Conservation (phyloP, 202 grass and related monocot species). For the Bolboschoenoplectus hybrid region DNA sequence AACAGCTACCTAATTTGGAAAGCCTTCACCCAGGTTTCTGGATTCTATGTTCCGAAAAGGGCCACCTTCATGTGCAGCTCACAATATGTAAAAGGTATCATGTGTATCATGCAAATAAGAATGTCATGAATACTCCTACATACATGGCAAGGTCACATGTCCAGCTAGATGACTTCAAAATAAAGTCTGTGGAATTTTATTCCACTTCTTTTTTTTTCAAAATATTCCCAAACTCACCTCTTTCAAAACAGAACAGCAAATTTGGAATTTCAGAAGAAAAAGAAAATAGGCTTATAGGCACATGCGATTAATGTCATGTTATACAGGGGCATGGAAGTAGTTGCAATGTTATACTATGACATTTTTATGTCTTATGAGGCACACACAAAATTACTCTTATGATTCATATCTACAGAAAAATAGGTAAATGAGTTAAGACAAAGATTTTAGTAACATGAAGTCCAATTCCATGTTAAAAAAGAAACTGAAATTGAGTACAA, state of each 20-base stretch:
- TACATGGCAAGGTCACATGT: constrained; percentile 23
- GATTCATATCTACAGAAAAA: constrained; percentile 15
- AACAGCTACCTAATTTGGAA: constrained; percentile 31
- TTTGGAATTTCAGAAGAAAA: constrained; percentile 15
- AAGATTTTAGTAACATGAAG: background rate
- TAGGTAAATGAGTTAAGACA: background rate
- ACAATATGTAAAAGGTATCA: constrained; percentile 18
- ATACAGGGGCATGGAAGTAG: constrained; percentile 7
- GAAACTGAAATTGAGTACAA: background rate
- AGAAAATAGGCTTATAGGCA: background rate
- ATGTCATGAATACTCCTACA: constrained; percentile 22
- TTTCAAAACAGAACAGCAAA: background rate
- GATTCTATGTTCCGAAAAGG: constrained; percentile 5
- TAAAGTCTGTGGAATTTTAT: background rate
- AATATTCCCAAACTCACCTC: background rate
- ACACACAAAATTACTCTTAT: constrained; percentile 5
- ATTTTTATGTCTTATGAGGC: constrained; percentile 20
- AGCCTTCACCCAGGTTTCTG: constrained; percentile 6
- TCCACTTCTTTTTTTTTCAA: constrained; percentile 18
- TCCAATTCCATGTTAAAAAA: background rate
- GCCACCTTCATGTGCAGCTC: constrained; percentile 9
- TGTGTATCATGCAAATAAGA: constrained; percentile 27
- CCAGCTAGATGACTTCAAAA: constrained; percentile 28
- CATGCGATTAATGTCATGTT: constrained; percentile 28
- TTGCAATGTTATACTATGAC: constrained; percentile 18